These are phyloP conservation scores for Fusarium veterinarium DNA, from an alignment of 2,329 filamentous ascomycete genomes.

Conservation along the genomic window DNA sequence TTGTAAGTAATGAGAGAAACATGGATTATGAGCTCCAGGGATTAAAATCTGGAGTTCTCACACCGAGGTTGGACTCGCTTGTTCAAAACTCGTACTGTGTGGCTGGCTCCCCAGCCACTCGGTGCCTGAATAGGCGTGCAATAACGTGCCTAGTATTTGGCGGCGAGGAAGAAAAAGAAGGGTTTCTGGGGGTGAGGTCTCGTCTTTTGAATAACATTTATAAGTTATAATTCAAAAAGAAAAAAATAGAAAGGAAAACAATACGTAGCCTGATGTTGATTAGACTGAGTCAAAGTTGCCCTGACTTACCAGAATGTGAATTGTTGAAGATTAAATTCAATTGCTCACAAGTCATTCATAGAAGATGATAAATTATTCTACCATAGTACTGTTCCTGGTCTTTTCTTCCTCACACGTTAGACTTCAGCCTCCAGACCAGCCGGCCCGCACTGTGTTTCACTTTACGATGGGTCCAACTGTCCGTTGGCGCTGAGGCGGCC, in stretches of 20 bases:
- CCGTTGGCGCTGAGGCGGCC: slow-evolving; percentile 29
- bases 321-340: neutral
- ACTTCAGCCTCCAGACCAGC: slow-evolving; percentile 5
- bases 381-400: neutral
- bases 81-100: slow-evolving; percentile 29
- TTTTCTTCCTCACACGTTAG: neutral
- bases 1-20: neutral
- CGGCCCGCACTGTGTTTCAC: slow-evolving; percentile 40
- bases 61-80: slow-evolving; percentile 3
- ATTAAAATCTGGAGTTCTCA: slow-evolving; percentile 7
- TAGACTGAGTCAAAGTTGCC: neutral
- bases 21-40: slow-evolving; percentile 10
- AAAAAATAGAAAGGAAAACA: too few species aligned
- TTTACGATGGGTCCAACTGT: slow-evolving; percentile 17
- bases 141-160: slow-evolving; percentile 25
- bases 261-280: neutral
- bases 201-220: too few species aligned
- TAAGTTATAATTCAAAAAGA: neutral
- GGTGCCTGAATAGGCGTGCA: slow-evolving; percentile 9
- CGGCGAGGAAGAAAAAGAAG: slow-evolving; percentile 8
- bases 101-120: slow-evolving; percentile 21
- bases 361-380: neutral
- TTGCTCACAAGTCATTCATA: neutral
- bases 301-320: neutral
- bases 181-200: slow-evolving; percentile 16